Base-by-base conservation (phyloP, 257 asterid genomes). In the Nicotiana paniculata region DNA sequence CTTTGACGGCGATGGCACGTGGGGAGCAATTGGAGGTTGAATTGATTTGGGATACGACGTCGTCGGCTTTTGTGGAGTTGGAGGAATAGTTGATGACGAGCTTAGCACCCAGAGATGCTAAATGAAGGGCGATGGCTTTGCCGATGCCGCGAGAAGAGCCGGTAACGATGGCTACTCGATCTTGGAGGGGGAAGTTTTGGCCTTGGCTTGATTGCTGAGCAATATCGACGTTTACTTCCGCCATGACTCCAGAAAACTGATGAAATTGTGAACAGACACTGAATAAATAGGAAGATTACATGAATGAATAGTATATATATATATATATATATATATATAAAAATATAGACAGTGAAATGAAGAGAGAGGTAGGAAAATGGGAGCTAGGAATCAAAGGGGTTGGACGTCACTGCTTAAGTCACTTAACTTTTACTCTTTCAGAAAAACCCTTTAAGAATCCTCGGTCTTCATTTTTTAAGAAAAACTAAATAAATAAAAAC, bases 51-150 rank as follows among this genome's bases (percentile, higher is more conserved):
- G 86, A 54, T 68, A 87, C 83, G 75, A 83, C 77, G 55, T 74
- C 37, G 69, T 90, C 67, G 3, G 91, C 91, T 18, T 82, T 88
- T 39, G 85, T 84, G 0, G 86, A 46, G 81, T 77, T 83, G 88
- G 94, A 85, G 57, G 89, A 58, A 85, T 89, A 90, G 79, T 91
- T 92, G 89, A 92, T 82, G 55, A 92, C 85, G 17, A 92, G 35
- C 8, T 88, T 90, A 28, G 97, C 94, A 9, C 93, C 97, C 46
- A 90, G 91, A 9, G 92, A 87, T 37, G 90, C 87, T n/a, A 92
- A 79, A 59, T 89, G 97, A 54, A 90, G 83, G 43, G 94, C 91
- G 18, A 92, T 90, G 17, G 85, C 87, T 17, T 53, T 55, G 33
- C 90, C 90, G 39, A 88, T 86, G 13, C 90, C 90, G 0, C 89